A percentile compares a stretch with the other conserved stretches of the same genome.
phyloP scores from a whole-genome alignment of 2,329 filamentous ascomycete species.

The Cordyceps cicadae region DNA sequence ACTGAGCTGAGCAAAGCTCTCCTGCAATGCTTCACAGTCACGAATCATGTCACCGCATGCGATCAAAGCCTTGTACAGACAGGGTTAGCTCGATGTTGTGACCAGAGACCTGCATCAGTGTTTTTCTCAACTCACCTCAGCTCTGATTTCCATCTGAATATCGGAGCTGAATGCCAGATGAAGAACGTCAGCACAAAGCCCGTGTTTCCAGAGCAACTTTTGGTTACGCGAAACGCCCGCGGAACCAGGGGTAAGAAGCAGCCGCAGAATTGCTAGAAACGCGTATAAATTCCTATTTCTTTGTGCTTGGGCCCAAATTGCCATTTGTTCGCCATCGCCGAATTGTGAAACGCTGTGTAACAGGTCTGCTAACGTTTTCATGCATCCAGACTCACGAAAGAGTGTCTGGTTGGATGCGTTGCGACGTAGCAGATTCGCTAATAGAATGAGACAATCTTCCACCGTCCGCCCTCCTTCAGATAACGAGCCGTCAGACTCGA shows the following conservation, averaged over 20 bases:
- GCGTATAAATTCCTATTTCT: conserved; percentile 89
- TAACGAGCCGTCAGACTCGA: conserved; percentile 73
- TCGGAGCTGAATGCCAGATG: conserved; percentile 71
- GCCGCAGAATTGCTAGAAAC: conserved; percentile 71
- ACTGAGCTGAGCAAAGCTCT: conserved; percentile 79
- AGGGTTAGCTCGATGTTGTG: conserved; percentile 11
- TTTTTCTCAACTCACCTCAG: conserved; percentile 51
- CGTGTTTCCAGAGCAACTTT: conserved; percentile 73
- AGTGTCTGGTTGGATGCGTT: conserved; percentile 90
- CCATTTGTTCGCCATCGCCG: conserved; percentile 50
- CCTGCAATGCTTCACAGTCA: conserved; percentile 71
- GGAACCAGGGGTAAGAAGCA: conserved; percentile 79
- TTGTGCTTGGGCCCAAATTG: conserved; percentile 67
- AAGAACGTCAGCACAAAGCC: conserved; percentile 69
- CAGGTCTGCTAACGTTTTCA: conserved; percentile 62
- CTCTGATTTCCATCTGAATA: conserved; percentile 68
- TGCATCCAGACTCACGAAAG: conserved; percentile 83
- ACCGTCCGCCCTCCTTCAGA: conserved; percentile 76
- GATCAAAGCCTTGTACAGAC: conserved; percentile 50
- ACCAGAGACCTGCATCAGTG: neutral
- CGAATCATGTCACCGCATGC: conserved; percentile 85
- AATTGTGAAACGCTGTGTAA: conserved; percentile 52
- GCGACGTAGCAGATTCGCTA: conserved; percentile 79
- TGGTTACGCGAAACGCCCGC: conserved; percentile 77
- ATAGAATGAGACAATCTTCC: conserved; percentile 84